Evolutionary conservation across 805 yeast genomes (phyloP).

Genomic region (Wickerhamiella cacticola): DNA sequence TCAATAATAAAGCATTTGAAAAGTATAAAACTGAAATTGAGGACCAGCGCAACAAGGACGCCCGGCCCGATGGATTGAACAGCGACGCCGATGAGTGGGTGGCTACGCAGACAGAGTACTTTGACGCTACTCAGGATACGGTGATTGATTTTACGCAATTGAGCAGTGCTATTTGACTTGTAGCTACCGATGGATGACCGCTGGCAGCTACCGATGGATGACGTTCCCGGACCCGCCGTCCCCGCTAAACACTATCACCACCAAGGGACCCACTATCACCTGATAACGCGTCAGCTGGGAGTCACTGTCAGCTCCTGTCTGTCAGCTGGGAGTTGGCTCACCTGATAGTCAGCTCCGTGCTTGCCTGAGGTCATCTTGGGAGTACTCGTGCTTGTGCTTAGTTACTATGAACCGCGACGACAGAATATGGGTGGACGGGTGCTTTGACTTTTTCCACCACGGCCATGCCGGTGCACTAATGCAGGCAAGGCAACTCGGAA

Average conservation of each 20-base stretch:
- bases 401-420: slow-evolving; percentile 2
- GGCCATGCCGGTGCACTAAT: slow-evolving; percentile 94
- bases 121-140: neutral
- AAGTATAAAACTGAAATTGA: neutral
- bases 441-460: slow-evolving; percentile 96
- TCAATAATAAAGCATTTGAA: neutral
- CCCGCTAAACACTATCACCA: too few species aligned
- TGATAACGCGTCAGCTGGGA: too few species aligned
- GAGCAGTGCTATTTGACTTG: too few species aligned
- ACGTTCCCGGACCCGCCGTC: too few species aligned
- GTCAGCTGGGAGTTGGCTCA: too few species aligned
- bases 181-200: too few species aligned
- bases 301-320: too few species aligned
- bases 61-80: neutral
- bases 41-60: neutral
- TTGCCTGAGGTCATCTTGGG: too few species aligned
- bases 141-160: neutral
- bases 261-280: too few species aligned
- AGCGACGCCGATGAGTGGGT: neutral
- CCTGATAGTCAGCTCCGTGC: too few species aligned
- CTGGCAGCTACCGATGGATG: too few species aligned
- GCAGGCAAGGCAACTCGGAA: slow-evolving; percentile 79
- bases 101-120: too few species aligned
- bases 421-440: slow-evolving; percentile 91
- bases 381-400: neutral